phyloP scores from a whole-genome alignment of 1,284 basidiomycete genomes.

The Cutaneotrichosporon sp. region DNA sequence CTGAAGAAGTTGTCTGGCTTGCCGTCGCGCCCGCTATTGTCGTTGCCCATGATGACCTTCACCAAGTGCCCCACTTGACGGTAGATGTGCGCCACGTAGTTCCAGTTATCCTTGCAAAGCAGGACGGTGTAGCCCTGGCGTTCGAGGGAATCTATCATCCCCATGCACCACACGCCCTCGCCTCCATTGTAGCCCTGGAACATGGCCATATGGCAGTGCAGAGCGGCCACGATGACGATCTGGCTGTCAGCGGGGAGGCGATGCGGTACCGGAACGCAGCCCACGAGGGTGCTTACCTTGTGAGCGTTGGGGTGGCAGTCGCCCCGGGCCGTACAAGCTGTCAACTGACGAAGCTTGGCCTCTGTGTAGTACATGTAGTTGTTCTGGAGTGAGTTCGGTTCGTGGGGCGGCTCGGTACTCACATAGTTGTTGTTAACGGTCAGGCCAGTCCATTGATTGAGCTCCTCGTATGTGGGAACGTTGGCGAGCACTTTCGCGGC shows the following conservation, averaged over 20 bases:
- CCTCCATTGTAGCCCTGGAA: conserved; percentile 10
- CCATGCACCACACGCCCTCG: conserved; percentile 8
- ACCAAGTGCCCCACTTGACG: conserved; percentile 23
- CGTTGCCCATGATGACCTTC: conserved; percentile 17
- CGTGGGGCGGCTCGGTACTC: neutral
- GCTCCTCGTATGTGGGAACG: neutral
- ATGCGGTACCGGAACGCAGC: too few species aligned
- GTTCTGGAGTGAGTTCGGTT: neutral
- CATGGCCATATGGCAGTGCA: conserved; percentile 9
- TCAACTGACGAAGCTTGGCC: conserved; percentile 14
- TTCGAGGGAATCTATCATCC: conserved; percentile 5
- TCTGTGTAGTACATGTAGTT: conserved; percentile 13
- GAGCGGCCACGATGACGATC: neutral
- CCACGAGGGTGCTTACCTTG: conserved; percentile 3
- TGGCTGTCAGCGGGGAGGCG: neutral
- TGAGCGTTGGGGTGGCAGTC: conserved; percentile 13
- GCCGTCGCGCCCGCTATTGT: conserved; percentile 1
- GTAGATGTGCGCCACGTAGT: conserved; percentile 24
- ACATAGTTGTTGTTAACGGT: too few species aligned
- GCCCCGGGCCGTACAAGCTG: conserved; percentile 11
- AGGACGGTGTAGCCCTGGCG: conserved; percentile 26
- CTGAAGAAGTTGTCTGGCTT: conserved; percentile 8
- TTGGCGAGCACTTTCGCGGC: neutral
- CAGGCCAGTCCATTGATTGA: too few species aligned
- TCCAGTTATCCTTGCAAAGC: conserved; percentile 3